Evolutionary conservation across 352 stramenopile genomes (phyloP).

Genomic region (Hyaloperonospora brassicae): DNA sequence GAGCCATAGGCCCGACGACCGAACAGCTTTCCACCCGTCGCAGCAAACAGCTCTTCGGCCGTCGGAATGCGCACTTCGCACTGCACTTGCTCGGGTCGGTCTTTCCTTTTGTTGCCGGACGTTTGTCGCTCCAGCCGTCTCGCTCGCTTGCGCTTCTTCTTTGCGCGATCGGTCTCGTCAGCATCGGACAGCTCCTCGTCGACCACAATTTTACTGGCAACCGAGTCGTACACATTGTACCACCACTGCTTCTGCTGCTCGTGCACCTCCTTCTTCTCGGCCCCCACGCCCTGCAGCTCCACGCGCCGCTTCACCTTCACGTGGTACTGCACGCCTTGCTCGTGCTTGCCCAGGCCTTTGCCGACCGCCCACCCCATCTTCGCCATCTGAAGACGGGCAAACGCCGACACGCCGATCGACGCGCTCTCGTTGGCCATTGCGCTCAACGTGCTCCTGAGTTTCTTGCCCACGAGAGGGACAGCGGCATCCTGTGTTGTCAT

Average conservation of each 20-base stretch:
- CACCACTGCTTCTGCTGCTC: constrained; percentile 78
- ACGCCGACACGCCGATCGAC: constrained; percentile 55
- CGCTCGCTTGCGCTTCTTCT: constrained; percentile 38
- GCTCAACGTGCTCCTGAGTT: constrained; percentile 67
- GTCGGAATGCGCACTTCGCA: constrained; percentile 46
- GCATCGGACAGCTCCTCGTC: constrained; percentile 48
- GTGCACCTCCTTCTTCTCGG: constrained; percentile 57
- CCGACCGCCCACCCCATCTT: constrained; percentile 95
- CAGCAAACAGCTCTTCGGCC: constrained; percentile 93
- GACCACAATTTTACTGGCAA: constrained; percentile 83
- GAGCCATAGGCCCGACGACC: constrained; percentile 89
- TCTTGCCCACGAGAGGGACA: constrained; percentile 70
- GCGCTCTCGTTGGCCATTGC: constrained; percentile 75
- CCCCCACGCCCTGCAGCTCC: constrained; percentile 88
- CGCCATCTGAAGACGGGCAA: constrained; percentile 84
- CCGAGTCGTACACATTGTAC: constrained; percentile 85
- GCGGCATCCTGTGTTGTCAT: too few relatives aligned
- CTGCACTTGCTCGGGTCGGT: constrained; percentile 28
- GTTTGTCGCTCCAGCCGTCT: constrained; percentile 16
- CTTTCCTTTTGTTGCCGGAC: constrained; percentile 18
- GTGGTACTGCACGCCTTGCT: constrained; percentile 90
- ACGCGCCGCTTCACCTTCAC: constrained; percentile 91
- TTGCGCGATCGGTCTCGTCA: constrained; percentile 20
- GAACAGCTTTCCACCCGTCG: constrained; percentile 93
- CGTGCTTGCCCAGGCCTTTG: constrained; percentile 93